Evolutionary conservation across 345 rosid genomes (phyloP).

Genomic region (Clausena lansium): DNA sequence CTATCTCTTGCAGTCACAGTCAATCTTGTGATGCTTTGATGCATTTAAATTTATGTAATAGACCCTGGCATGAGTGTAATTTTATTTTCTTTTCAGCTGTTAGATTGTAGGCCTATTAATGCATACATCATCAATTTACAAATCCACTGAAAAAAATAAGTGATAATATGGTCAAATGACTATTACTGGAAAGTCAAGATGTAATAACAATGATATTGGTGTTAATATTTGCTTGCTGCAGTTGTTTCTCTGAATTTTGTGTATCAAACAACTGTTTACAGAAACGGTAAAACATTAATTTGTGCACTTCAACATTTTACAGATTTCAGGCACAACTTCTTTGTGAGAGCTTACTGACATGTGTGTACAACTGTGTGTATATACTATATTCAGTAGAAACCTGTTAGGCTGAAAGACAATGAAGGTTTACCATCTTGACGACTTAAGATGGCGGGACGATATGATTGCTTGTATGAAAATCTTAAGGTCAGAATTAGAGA

Average conservation of each 20-base stretch:
- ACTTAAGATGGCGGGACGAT: not conserved
- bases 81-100: slow-evolving; percentile 1
- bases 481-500: not conserved
- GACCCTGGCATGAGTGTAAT: not conserved
- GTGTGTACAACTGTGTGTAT: not conserved
- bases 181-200: not conserved
- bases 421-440: not conserved
- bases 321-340: not conserved
- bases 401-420: not conserved
- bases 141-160: not conserved
- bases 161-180: not conserved
- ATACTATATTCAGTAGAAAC: not conserved
- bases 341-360: not conserved
- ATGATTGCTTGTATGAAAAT: not conserved
- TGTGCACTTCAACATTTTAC: not conserved
- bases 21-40: not conserved
- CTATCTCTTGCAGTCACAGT: not conserved
- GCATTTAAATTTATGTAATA: not conserved
- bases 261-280: not conserved
- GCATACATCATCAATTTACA: not conserved
- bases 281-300: not conserved
- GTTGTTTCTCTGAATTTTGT: not conserved
- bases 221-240: not conserved
- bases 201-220: not conserved
- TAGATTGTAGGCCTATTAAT: not conserved